Evolutionary conservation across 1,284 basidiomycete genomes (phyloP), one percentile per base, ranked within the genome.

Genomic region (Melampsora larici-populina): DNA sequence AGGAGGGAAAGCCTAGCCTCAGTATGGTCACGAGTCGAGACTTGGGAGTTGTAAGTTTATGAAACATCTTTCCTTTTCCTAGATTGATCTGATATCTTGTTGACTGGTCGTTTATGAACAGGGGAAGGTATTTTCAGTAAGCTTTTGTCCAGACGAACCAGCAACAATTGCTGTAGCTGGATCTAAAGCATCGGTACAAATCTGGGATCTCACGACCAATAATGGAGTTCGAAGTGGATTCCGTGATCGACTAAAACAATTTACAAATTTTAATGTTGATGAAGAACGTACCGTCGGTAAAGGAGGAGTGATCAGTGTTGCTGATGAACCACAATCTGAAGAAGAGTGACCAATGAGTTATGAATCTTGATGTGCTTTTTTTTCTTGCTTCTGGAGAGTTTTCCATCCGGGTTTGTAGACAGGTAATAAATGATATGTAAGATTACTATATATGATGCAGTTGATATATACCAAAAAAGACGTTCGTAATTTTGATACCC

Each of bases 81-180:
- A 18, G 51, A 24, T 55, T 6, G 6, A 15, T 66, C 15, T 73
- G 24, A 79, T 11, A 70, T 60, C 9, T 46, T n/a, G 36, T 69
- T 36, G 29, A 33, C 21, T 8, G 8, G 9, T 69, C 26, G 0
- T 36, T 49, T 46, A 29, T 69, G 62, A 67, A 77, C 81, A 95
- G 92, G 96, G 96, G 84, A 97, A 97, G 86, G 91, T 99, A 24
- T 99, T 99, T 85, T 91, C 94, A 0, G 88, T 91, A 0, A 87
- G 88, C 2, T 98, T 92, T 87, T 95, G 92, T 29, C 96, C 97
- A 0, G 94, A 98, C 83, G 92, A 97, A 81, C 91, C 95, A 0
- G 89, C 98, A 71, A 97, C 93, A 0, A 84, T 99, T 64, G 96
- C 95, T 1, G 95, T 93, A 1, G 97, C 92, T 17, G 97, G 97